Base-by-base conservation (phyloP, 345 rosid genomes). In the Eucalyptus rudis region DNA sequence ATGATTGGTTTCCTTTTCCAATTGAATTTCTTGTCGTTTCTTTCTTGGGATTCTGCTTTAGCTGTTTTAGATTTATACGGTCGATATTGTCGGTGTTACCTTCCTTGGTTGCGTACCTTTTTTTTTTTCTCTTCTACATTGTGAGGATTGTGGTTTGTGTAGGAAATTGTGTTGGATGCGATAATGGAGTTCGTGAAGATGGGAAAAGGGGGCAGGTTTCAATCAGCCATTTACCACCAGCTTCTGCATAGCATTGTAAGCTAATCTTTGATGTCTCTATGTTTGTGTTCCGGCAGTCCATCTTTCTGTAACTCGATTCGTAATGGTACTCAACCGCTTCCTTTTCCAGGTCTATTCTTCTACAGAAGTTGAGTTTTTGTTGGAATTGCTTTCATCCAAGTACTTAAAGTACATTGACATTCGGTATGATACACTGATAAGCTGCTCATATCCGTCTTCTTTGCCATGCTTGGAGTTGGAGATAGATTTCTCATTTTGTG, bases 131-230 rank as follows among this genome's bases (percentile, higher is more conserved):
- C 29, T 49, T 27, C 13, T 31, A 7, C 87, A 49, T 19, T 49
- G 40, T 64, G 76, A 20, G 47, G 83, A 76, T 76, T 76, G 47
- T 76, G 83, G 40, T 87, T 71, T 89, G 43, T 83, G 86, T 91
- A 97, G 99, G 99, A 96, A 90, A 90, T 97, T 64, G 95, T 95
- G 86, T 89, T 96, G 92, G 99, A 95, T 49, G 90, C 99, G 3
- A 89, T 96, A 49, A 96, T 97, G 99, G 98, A 95, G 87, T 94
- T 96, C 89, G 96, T 96, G 89, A 96, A 94, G 93, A 89, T 93
- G 86, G 93, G 96, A 50, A 96, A 94, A 90, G 91, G 92, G 43
- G 98, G 98, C 87, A 92, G 91, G 36, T 97, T 96, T 88, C 94
- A 94, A 87, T 96, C 97, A 27, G 92, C 97, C 33, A 95, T 95